Percentiles rank a stretch among this genome's conserved stretches.
Evolutionary conservation across 257 asterid genomes (phyloP).

Genomic region (Echium plantagineum): DNA sequence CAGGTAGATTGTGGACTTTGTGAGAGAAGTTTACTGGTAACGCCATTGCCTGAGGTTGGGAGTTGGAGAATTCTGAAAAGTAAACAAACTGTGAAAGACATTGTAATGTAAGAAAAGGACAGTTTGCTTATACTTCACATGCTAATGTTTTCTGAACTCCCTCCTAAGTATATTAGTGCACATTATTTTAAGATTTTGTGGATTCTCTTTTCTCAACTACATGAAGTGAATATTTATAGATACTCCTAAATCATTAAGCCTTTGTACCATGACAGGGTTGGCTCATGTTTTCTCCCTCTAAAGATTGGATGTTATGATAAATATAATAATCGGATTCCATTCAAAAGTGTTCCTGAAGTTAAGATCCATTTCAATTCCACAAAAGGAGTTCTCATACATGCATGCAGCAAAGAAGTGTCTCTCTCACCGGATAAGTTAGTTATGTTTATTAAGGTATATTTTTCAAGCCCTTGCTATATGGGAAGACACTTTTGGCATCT

Average conservation of each 20-base stretch:
- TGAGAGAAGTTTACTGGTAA: conserved; percentile 32
- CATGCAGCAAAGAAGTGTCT: conserved; percentile 13
- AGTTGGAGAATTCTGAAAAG: conserved; percentile 34
- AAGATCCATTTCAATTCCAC: conserved; percentile 18
- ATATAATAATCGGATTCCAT: conserved; percentile 26
- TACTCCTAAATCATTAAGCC: background rate
- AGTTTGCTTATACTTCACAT: background rate
- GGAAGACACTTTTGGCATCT: background rate
- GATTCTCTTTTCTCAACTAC: background rate
- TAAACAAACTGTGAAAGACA: conserved; percentile 8
- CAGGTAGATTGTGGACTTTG: conserved; percentile 9
- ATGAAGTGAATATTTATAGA: background rate
- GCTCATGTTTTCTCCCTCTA: conserved; percentile 24
- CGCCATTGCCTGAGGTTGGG: conserved; percentile 23
- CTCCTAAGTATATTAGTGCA: background rate
- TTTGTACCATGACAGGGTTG: conserved; percentile 37
- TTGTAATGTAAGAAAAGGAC: conserved; percentile 22
- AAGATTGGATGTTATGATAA: conserved; percentile 38
- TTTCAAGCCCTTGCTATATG: background rate
- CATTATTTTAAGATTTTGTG: background rate
- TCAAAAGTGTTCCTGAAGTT: conserved; percentile 22
- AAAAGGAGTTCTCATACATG: conserved; percentile 15
- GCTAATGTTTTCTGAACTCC: background rate
- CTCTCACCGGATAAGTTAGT: conserved; percentile 17
- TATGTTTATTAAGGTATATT: conserved; percentile 32